Base-by-base conservation (phyloP, 805 yeast genomes). In the Monosporozyma yasuniensis region DNA sequence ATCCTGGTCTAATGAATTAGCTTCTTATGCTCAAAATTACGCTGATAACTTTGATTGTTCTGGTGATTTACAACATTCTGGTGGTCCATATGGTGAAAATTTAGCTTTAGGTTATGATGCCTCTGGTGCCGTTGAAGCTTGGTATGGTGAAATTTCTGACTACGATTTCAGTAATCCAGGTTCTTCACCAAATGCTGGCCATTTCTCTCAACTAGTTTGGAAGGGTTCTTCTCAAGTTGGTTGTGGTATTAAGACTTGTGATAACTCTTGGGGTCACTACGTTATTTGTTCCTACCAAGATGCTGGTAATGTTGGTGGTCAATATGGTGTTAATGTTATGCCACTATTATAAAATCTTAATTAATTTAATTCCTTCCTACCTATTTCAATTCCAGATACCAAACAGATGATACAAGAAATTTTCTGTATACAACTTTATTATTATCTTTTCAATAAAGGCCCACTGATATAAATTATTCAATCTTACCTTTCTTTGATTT, bases 161-260 rank as follows among this genome's bases (percentile, higher is more conserved):
- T 84, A 83, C 67, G 68, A 77, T 65, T 84, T 66, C 69, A 21
- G 44, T 22, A 52, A 54, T 46, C 57, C 57, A 42, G 50, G 46
- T 11, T 53, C 34, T 44, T 39, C 50, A 28, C 46, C 48, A 32
- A 78, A 83, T 18, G 60, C 68, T 14, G 86, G 87, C 48, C 93
- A 84, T 63, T 84, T 84, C 71, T 83, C 91, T 12, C 90, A 84
- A 67, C 59, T 83, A 35, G 76, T 84, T 19, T 84, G 93, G 93
- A 76, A 76, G 53, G 59, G 73, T 10, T 70, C 84, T 42, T 67
- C 79, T 10, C 65, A 75, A 55, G 64, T 84, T 16, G 93, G 91
- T 47, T 84, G 93, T 72, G 87, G 53, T 46, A 35, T 43, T 12
- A 54, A 53, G 39, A 11, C 18, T n/a, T 54, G 57, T 47, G 46